Evolutionary conservation across 108 stramenopile species (phyloP).

Genomic region (Pseudonitzschia multistriata): DNA sequence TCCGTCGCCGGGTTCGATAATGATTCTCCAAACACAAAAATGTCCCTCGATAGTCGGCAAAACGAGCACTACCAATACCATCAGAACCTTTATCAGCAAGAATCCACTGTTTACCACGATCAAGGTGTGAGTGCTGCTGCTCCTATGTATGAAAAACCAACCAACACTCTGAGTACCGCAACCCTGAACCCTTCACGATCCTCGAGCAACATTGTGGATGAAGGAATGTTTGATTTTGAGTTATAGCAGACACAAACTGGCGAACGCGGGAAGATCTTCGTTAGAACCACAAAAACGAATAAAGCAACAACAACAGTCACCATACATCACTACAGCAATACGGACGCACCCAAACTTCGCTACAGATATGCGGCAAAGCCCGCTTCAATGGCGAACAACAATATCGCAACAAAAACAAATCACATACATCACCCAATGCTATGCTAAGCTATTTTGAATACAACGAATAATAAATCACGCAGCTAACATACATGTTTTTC

Average conservation of each 20-base stretch:
- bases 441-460: background rate
- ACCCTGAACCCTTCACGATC: constrained; percentile 2
- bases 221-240: constrained; percentile 22
- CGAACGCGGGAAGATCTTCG: background rate
- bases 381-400: background rate
- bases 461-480: background rate
- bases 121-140: background rate
- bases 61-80: background rate
- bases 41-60: background rate
- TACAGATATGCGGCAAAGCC: background rate
- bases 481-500: background rate
- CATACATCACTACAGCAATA: background rate
- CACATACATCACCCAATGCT: background rate
- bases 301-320: background rate
- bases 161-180: background rate
- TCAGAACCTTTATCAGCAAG: background rate
- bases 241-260: background rate
- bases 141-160: too few species aligned
- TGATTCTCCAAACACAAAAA: background rate
- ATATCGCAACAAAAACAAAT: background rate
- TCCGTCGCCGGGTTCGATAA: constrained; percentile 12
- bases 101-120: background rate
- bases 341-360: too few species aligned
- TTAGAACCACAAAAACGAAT: background rate
- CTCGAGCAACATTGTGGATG: background rate